These are phyloP conservation scores for Cyclotella sp. DNA, from an alignment of 108 stramenopile genomes.

Conservation along the genomic window DNA sequence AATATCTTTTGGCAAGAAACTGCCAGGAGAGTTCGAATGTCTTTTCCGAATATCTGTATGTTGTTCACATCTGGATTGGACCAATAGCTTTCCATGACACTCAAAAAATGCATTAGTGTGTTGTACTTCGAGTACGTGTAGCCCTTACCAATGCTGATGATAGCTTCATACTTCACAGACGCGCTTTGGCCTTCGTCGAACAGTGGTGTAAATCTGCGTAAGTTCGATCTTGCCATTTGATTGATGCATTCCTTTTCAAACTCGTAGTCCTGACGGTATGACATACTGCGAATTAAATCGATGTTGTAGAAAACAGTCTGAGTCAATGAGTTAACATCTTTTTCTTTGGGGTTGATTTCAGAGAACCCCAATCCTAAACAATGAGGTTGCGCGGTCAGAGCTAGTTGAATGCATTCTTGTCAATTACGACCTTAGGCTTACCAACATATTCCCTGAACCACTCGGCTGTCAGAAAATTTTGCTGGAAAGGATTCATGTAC, in stretches of 20 bases:
- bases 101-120: constrained; percentile 65
- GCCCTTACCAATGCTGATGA: constrained; percentile 51
- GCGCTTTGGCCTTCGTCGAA: constrained; percentile 37
- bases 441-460: constrained; percentile 56
- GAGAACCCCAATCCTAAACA: constrained; percentile 45
- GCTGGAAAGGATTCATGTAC: constrained; percentile 39
- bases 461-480: constrained; percentile 45
- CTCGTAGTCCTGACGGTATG: constrained; percentile 54
- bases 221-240: constrained; percentile 56
- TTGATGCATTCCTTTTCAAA: constrained; percentile 67
- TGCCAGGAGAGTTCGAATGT: constrained; percentile 51
- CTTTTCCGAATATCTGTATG: constrained; percentile 61
- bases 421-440: not conserved
- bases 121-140: constrained; percentile 65
- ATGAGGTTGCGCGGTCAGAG: not conserved
- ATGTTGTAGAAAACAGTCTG: constrained; percentile 59
- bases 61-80: constrained; percentile 58
- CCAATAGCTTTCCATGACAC: constrained; percentile 54
- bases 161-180: constrained; percentile 39
- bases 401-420: too few species aligned
- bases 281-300: constrained; percentile 49
- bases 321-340: constrained; percentile 60
- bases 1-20: constrained; percentile 60
- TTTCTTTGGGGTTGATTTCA: constrained; percentile 59
- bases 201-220: constrained; percentile 41